These are phyloP conservation scores for Boletellus ananiceps DNA, from an alignment of 768 basidiomycete species.

Conservation along the genomic window DNA sequence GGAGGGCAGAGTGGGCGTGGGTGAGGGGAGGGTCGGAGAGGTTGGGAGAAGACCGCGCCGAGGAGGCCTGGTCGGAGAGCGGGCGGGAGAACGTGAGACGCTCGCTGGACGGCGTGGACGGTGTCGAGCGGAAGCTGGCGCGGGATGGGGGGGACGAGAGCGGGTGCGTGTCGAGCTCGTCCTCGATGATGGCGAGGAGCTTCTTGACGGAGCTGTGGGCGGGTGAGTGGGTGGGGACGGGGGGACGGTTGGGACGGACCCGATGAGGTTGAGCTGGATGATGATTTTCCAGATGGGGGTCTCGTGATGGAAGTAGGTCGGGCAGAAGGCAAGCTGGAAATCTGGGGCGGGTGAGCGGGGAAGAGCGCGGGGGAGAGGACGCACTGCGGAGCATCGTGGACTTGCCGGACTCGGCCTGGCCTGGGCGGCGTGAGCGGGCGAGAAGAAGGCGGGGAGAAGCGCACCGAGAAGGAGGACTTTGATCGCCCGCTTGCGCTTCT, in stretches of 20 bases:
- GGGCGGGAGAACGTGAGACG: no score
- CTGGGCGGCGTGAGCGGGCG: constrained; percentile 2
- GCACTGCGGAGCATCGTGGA: constrained; percentile 30
- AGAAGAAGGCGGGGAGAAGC: rapidly evolving
- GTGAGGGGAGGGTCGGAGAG: no score
- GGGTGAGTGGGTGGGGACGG: background rate
- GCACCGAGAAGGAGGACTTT: constrained; percentile 28
- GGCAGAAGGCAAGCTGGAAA: constrained; percentile 64
- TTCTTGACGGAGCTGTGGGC: no score
- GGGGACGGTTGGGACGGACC: constrained; percentile 37
- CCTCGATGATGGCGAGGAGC: no score
- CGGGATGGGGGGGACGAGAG: background rate
- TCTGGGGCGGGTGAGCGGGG: constrained; percentile 28
- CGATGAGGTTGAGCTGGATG: constrained; percentile 66
- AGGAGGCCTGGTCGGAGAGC: no score
- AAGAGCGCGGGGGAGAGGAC: background rate
- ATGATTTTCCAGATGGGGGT: constrained; percentile 57
- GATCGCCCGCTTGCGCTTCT: constrained; percentile 27
- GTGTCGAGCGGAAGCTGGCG: no score
- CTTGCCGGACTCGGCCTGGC: constrained; percentile 31
- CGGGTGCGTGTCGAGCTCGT: no score
- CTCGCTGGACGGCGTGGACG: no score
- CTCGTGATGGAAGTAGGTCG: constrained; percentile 55
- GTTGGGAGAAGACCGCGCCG: no score
- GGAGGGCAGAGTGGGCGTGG: no score